These are phyloP conservation scores for Fusarium penzigii DNA, from an alignment of 2,329 filamentous ascomycete genomes.

Conservation along the genomic window DNA sequence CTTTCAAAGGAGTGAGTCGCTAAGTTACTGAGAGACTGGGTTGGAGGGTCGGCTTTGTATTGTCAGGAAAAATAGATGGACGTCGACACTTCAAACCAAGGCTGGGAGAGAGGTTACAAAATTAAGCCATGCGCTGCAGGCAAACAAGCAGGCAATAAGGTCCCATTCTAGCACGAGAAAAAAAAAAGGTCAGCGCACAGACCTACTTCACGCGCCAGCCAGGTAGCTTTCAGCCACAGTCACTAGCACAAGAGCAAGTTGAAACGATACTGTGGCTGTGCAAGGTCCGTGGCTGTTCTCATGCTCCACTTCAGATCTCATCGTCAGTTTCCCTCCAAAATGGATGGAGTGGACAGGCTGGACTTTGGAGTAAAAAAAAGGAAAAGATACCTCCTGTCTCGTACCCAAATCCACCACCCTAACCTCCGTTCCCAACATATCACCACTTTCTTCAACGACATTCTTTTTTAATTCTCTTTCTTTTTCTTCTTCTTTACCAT, in stretches of 20 bases:
- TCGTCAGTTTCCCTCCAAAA: slow-evolving; percentile 22
- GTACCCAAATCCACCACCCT: slow-evolving; percentile 15
- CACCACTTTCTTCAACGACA: slow-evolving; percentile 14
- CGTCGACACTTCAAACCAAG: slow-evolving; percentile 13
- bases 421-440: not conserved
- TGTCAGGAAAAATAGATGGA: slow-evolving; percentile 11
- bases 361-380: slow-evolving; percentile 4
- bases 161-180: too few relatives aligned
- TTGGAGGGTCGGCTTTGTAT: too few relatives aligned
- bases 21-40: too few relatives aligned
- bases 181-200: slow-evolving; percentile 30
- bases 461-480: slow-evolving; percentile 21
- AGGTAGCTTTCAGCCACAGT: not conserved
- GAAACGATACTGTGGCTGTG: slow-evolving; percentile 8
- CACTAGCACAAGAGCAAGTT: too few relatives aligned
- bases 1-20: slow-evolving; percentile 1
- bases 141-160: slow-evolving; percentile 5
- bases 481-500: slow-evolving; percentile 1
- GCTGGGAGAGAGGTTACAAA: slow-evolving; percentile 8
- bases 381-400: slow-evolving; percentile 14
- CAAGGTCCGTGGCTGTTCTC: slow-evolving; percentile 7
- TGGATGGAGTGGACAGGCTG: slow-evolving; percentile 23
- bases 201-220: slow-evolving; percentile 13
- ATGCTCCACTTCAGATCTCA: slow-evolving; percentile 10
- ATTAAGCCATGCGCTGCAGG: slow-evolving; percentile 2